A percentile compares a stretch with the other conserved stretches of the same genome.
Evolutionary conservation across 495 filamentous ascomycete species (phyloP).

Genomic region (Collariella sp.): DNA sequence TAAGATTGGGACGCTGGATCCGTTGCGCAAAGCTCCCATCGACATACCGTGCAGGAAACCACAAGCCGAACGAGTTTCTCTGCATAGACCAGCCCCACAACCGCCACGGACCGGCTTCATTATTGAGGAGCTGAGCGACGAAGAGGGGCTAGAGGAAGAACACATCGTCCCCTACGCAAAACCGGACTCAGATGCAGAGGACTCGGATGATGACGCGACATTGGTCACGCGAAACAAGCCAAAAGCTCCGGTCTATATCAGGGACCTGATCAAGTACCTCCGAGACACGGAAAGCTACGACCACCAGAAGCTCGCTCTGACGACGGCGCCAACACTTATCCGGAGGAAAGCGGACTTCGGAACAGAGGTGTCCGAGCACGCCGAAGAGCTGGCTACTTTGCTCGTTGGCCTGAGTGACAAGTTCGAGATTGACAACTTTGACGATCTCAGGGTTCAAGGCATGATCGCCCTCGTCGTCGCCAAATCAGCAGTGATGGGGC

Average conservation of each 20-base stretch:
- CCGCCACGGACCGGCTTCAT: constrained; percentile 38
- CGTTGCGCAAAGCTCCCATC: constrained; percentile 26
- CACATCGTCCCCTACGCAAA: constrained; percentile 78
- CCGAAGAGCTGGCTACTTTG: constrained; percentile 66
- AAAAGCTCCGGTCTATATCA: constrained; percentile 82
- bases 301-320: constrained; percentile 68
- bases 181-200: constrained; percentile 84
- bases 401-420: constrained; percentile 76
- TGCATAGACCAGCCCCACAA: constrained; percentile 17
- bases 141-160: constrained; percentile 52
- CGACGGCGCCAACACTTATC: constrained; percentile 68
- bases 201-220: constrained; percentile 87
- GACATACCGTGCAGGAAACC: constrained; percentile 4
- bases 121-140: constrained; percentile 60
- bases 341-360: constrained; percentile 82
- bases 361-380: constrained; percentile 75
- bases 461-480: constrained; percentile 78
- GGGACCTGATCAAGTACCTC: constrained; percentile 71
- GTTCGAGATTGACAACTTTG: constrained; percentile 65
- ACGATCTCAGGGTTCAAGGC: constrained; percentile 66
- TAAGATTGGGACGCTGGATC: constrained; percentile 49
- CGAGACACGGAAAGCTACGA: constrained; percentile 78
- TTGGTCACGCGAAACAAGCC: constrained; percentile 73
- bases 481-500: constrained; percentile 66
- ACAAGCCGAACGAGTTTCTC: constrained; percentile 5